Evolutionary conservation across 352 stramenopile species (phyloP), one percentile per base, ranked within the genome.

Genomic region (Pythium oligandrum): DNA sequence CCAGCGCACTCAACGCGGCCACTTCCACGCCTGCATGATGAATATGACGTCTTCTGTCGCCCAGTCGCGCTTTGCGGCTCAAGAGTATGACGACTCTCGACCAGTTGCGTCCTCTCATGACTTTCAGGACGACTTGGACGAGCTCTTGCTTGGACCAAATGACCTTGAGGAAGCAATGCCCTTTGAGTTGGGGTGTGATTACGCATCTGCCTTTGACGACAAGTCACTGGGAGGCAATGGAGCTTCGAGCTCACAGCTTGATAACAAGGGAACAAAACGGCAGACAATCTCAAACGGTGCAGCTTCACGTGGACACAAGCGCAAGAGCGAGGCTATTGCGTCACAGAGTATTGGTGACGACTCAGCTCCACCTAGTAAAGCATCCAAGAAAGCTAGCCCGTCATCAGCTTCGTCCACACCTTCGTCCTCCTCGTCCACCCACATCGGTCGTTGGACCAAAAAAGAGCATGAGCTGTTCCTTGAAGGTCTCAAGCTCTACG

Each of bases 401-500:
- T 26, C 17, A 26, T 26, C 17, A 26, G 17, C 17, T 26, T 26
- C 17, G 17, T 26, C 17, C 17, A 26, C 38, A 12, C 38, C 7
- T 42, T 42, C 48, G 32, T 26, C 32, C 35, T 35, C 17, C 17
- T 47, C 50, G 32, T 61, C 59, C 4, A 64, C 63, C 3, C 75
- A 88, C 17, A 68, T 91, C 3, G 88, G 88, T 3, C 81, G 88
- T 36, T 97, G 88, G 88, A 96, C 86, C 50, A 93, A 94, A 67
- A 75, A 74, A 44, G 88, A 97, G 60, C 88, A 96, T 61, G 77
- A 89, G 53, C 62, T 91, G 32, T 97, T 97, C 59, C 67, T 96
- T 1, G 78, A 96, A 57, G 88, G 88, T 0, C 69, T 97, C 1
- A 60, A 87, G 40, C 69, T 85, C 17, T 93, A 93, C 53, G 88